These are phyloP conservation scores for Plenodomus tracheiphilus DNA, from an alignment of 2,329 filamentous ascomycete species.

Conservation along the genomic window DNA sequence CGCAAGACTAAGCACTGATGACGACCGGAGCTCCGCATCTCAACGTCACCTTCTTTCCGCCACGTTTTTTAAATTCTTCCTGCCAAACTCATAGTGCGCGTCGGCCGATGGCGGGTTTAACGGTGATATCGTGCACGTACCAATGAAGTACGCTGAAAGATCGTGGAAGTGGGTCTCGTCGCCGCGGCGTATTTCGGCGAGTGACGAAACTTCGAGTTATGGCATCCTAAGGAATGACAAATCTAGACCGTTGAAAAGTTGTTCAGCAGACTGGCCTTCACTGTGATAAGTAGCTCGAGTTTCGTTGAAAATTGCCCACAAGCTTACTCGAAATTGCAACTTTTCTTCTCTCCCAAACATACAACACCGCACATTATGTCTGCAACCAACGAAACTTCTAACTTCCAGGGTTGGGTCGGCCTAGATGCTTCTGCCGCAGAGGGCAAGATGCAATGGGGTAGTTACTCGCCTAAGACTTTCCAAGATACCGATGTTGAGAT, in stretches of 20 bases:
- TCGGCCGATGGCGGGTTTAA: slow-evolving; percentile 3
- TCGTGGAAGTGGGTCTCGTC: slow-evolving; percentile 16
- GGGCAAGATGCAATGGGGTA: slow-evolving; percentile 60
- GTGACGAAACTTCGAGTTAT: slow-evolving; percentile 23
- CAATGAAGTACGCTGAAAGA: slow-evolving; percentile 13
- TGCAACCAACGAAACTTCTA: slow-evolving; percentile 32
- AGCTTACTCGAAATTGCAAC: background rate
- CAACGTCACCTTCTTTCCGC: background rate
- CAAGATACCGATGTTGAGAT: slow-evolving; percentile 68
- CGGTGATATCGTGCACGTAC: slow-evolving; percentile 5
- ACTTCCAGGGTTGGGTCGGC: slow-evolving; percentile 62
- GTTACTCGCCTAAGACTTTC: slow-evolving; percentile 47
- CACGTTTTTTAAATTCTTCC: background rate
- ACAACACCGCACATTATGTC: slow-evolving; percentile 16
- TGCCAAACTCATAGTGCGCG: background rate
- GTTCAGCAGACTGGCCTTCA: slow-evolving; percentile 1
- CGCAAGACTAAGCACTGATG: background rate
- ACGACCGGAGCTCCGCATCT: background rate
- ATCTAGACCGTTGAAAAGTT: slow-evolving; percentile 6
- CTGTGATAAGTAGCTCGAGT: background rate
- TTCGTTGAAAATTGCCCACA: background rate
- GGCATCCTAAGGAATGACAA: slow-evolving; percentile 23
- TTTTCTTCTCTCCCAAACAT: background rate
- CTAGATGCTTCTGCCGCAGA: slow-evolving; percentile 53
- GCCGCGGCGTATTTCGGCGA: slow-evolving; percentile 27